Base-by-base conservation (phyloP, 1,139 yeast species). In the Geotrichum candidum region DNA sequence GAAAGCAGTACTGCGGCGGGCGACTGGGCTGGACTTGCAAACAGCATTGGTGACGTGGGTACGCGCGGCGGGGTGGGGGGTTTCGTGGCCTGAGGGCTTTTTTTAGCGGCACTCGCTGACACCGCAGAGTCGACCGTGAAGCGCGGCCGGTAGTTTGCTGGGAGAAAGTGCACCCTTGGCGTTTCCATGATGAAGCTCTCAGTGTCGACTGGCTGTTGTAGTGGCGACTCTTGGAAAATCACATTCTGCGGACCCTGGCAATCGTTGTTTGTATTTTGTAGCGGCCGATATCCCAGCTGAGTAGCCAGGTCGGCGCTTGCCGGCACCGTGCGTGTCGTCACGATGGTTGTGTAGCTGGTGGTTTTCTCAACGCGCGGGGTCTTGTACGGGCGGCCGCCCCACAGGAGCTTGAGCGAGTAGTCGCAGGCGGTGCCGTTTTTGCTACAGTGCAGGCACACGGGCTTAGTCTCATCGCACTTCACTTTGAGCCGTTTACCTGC, bases 361-460 rank as follows among this genome's bases (percentile, higher is more conserved):
- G 54, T 50, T n/a, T 53, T 29, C 15, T 56, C 54, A 2, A 56
- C 10, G 13, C 58, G 48, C 35, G 58, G 58, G 15, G 78, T 77
- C 65, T 78, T 82, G 65, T 78, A 84, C 0, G 90, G 90, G 58
- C 92, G 73, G 0, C 94, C 94, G 27, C 92, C 94, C 96, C 96
- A 88, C 0, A 84, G 82, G 51, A 88, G 76, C 66, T 80, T 83
- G 31, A 87, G 69, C 3, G 87, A 77, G 68, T 88, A 88, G 68
- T 87, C 92, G 73, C 96, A 88, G 4, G 45, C 65, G 11, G 76
- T 66, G 18, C 75, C 73, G 1, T 82, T 75, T 65, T 82, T 84
- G 3, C 72, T 58, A 70, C 96, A 89, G 63, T 81, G 78, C 0
- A 81, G 71, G 68, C 96, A 89, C 0, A 68, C 63, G 0, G 96